Percentiles rank a stretch among this genome's conserved stretches.
These are phyloP conservation scores for Russula griseocarnosa DNA, from an alignment of 768 basidiomycete genomes.

Conservation along the genomic window DNA sequence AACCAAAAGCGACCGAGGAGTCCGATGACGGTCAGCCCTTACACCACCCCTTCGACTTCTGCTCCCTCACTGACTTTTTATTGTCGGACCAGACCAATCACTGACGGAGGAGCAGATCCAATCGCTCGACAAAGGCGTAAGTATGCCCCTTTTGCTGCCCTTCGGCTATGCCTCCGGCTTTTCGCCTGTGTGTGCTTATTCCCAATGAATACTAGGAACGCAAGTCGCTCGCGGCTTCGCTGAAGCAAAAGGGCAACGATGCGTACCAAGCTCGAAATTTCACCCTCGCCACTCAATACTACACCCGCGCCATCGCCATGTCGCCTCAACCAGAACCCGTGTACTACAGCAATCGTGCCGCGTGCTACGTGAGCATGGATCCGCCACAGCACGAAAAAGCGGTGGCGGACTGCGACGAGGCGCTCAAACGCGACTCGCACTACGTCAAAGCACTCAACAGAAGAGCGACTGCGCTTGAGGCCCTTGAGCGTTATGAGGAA, in stretches of 20 bases:
- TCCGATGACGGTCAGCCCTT: constrained; percentile 30
- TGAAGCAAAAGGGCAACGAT: constrained; percentile 69
- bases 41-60: background rate
- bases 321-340: constrained; percentile 83
- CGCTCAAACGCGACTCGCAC: constrained; percentile 72
- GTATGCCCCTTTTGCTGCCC: background rate
- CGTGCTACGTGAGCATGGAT: constrained; percentile 90
- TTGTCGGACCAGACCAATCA: constrained; percentile 39
- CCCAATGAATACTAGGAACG: constrained; percentile 55
- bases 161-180: background rate
- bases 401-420: constrained; percentile 83
- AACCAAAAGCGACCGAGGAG: constrained; percentile 40
- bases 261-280: constrained; percentile 65
- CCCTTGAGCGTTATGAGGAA: constrained; percentile 66
- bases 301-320: constrained; percentile 71
- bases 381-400: constrained; percentile 82
- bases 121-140: constrained; percentile 55
- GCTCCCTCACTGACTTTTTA: constrained; percentile 20
- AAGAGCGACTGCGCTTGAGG: constrained; percentile 80
- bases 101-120: constrained; percentile 54
- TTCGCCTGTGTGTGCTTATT: background rate
- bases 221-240: constrained; percentile 52
- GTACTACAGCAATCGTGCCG: constrained; percentile 95
- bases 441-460: constrained; percentile 93
- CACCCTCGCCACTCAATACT: constrained; percentile 54